A percentile compares a stretch with the other conserved stretches of the same genome.
These are phyloP conservation scores for Boletus rufocinnamomeus DNA, from an alignment of 768 basidiomycete species.

Conservation along the genomic window DNA sequence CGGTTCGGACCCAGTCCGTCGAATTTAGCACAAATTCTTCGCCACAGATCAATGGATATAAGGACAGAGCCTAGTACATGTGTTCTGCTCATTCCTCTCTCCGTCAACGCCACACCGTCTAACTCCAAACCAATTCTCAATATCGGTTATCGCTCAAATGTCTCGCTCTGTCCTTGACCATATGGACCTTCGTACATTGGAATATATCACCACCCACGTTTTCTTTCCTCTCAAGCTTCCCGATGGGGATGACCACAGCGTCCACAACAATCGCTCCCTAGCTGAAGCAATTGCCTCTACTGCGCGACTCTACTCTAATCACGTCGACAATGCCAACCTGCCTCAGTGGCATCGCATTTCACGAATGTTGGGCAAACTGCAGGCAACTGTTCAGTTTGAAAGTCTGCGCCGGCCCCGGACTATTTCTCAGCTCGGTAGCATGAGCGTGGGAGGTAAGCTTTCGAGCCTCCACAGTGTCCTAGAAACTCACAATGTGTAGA, in stretches of 20 bases:
- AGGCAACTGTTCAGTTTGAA: neutral
- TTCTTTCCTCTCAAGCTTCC: no score
- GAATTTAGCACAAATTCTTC: no score
- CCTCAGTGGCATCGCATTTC: conserved; percentile 34
- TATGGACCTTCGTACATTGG: neutral
- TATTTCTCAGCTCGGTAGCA: conserved; percentile 17
- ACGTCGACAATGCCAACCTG: conserved; percentile 7
- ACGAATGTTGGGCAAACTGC: conserved; percentile 35
- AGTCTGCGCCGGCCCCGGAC: conserved; percentile 10
- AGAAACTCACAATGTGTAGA: conserved; percentile 30
- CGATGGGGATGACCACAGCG: conserved; percentile 35
- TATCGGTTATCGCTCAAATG: conserved; percentile 7
- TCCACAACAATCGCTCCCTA: conserved; percentile 31
- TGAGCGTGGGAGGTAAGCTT: conserved; percentile 24
- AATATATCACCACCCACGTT: conserved; percentile 44
- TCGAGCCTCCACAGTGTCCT: neutral
- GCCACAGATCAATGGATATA: no score
- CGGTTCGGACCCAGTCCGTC: no score
- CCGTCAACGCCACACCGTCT: neutral
- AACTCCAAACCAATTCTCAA: neutral
- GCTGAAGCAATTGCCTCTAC: conserved; percentile 19
- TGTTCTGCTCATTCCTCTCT: no score
- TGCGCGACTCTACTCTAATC: conserved; percentile 21
- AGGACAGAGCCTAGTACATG: no score
- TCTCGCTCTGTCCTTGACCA: conserved; percentile 3